A percentile compares a stretch with the other conserved stretches of the same genome.
Conservation (phyloP, 2,329 filamentous ascomycete species). For the Paecilomyces sp. region DNA sequence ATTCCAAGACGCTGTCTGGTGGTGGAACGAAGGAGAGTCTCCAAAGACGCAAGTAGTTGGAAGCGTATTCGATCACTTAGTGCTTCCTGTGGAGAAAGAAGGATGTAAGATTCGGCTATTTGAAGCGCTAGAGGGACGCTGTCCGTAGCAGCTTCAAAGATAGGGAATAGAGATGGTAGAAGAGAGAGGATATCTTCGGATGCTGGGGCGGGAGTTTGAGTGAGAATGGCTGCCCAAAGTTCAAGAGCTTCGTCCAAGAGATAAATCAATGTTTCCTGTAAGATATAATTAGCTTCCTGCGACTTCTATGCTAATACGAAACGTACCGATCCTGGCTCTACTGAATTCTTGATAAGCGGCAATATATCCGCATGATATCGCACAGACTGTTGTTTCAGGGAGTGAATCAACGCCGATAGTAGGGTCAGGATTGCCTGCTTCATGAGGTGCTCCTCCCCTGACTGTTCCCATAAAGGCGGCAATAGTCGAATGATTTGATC, state of each 20-base stretch:
- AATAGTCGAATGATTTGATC: conserved; percentile 76
- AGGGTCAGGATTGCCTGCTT: conserved; percentile 89
- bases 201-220: conserved; percentile 55
- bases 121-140: conserved; percentile 56
- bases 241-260: conserved; percentile 88
- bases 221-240: conserved; percentile 72
- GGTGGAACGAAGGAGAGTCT: conserved; percentile 31
- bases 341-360: conserved; percentile 72
- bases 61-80: conserved; percentile 33
- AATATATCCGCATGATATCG: conserved; percentile 74
- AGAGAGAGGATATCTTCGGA: conserved; percentile 57
- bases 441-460: conserved; percentile 81
- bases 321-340: conserved; percentile 64
- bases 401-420: conserved; percentile 74
- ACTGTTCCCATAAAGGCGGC: conserved; percentile 76
- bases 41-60: conserved; percentile 30
- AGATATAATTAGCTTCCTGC: conserved; percentile 2
- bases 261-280: conserved; percentile 61
- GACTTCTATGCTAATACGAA: not conserved
- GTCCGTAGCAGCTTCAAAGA: conserved; percentile 60
- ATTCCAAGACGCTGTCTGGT: conserved; percentile 32
- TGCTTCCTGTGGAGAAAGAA: conserved; percentile 50
- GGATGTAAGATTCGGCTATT: conserved; percentile 63
- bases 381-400: conserved; percentile 71
- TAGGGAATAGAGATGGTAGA: conserved; percentile 55